Evolutionary conservation across 345 rosid species (phyloP), one percentile per base, ranked within the genome.

Genomic region (Litchi chinensis): DNA sequence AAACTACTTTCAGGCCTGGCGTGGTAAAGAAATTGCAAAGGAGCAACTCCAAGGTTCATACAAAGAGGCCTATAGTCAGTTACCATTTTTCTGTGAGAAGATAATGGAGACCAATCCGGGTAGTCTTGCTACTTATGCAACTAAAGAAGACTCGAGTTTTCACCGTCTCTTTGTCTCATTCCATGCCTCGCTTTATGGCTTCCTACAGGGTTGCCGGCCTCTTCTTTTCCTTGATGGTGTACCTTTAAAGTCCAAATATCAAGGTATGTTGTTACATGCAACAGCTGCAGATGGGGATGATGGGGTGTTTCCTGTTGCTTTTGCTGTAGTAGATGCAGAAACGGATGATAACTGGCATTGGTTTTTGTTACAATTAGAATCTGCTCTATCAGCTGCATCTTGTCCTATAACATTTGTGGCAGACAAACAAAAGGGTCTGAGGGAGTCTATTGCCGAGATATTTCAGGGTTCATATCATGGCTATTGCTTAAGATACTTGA

Each of bases 31-130:
- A 81, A 93, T 95, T 5, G 99, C 99, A 0, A 95, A 89, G 82
- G 98, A 93, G 83, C 99, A 93, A 82, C 98, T 95, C 78, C 98
- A 93, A 60, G 99, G 99, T 73, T 95, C 98, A 4, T 92, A 87
- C 84, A 95, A 92, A 73, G 96, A 93, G 32, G 98, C 98, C 54
- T 95, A 95, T 82, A 92, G 87, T 81, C 92, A 85, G 84, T 83
- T 95, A 15, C 99, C 99, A 0, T 13, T 83, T 22, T 90, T 87
- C 87, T 93, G 99, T 63, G 93, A 89, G 76, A 91, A 91, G 94
- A 90, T 95, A 56, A 89, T 89, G 89, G 93, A 92, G 83, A 88
- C 90, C 15, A 95, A 93, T 86, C 98, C 97, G 0, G 95, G 98
- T 8, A 95, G 99, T 83, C 81, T 89, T 39, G 98, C 96, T 57